phyloP scores from a whole-genome alignment of 2,329 filamentous ascomycete genomes.

The Mariannaea sp. region DNA sequence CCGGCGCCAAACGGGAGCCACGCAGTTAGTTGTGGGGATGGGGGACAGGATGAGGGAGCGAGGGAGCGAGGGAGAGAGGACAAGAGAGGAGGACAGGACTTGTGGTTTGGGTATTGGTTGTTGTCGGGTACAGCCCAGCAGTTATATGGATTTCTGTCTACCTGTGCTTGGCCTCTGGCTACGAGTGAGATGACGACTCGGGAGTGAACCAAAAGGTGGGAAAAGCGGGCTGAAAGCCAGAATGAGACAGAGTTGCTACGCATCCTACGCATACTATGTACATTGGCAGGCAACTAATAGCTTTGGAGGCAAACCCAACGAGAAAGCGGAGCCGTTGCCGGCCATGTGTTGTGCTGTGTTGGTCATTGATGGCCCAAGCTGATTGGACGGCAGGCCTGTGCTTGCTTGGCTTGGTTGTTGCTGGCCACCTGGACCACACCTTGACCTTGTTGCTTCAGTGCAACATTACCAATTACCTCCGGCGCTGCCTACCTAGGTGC shows the following conservation, averaged over 20 bases:
- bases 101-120: background rate
- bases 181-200: no score
- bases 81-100: background rate
- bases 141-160: no score
- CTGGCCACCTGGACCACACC: constrained; percentile 1
- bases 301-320: background rate
- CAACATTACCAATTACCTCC: no score
- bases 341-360: background rate
- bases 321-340: background rate
- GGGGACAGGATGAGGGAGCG: background rate
- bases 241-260: no score
- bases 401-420: no score
- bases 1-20: background rate
- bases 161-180: no score
- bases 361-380: background rate
- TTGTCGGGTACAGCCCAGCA: no score
- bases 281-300: no score
- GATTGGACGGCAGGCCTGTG: constrained; percentile 6
- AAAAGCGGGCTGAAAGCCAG: no score
- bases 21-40: constrained; percentile 1
- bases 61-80: background rate
- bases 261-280: no score
- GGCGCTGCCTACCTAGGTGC: no score
- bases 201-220: no score
- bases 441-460: background rate